Evolutionary conservation across 108 stramenopile genomes (phyloP).

Genomic region (Discostella stelligeroides): DNA sequence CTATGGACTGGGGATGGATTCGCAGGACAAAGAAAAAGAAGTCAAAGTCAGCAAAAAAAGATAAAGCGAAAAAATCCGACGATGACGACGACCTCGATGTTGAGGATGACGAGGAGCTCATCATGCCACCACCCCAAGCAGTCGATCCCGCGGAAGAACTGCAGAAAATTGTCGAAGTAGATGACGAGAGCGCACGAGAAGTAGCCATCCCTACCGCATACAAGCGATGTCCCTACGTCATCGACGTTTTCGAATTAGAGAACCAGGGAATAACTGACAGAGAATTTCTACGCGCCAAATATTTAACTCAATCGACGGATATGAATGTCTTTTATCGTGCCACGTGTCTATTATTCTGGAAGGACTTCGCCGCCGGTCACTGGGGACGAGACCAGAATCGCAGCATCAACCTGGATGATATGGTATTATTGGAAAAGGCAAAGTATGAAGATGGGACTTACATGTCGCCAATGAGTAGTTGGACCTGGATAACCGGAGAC

Average conservation of each 20-base stretch:
- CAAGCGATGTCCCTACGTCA: constrained; percentile 50
- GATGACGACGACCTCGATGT: constrained; percentile 5
- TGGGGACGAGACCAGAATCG: constrained; percentile 38
- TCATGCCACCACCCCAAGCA: no score
- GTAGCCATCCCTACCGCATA: constrained; percentile 16
- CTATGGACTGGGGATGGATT: background rate
- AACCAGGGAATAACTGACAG: constrained; percentile 19
- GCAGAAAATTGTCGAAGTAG: background rate
- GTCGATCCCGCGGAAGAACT: background rate
- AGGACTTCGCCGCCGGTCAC: constrained; percentile 47
- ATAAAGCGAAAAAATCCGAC: constrained; percentile 12
- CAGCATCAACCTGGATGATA: constrained; percentile 32
- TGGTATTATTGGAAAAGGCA: constrained; percentile 31
- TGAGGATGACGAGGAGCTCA: constrained; percentile 9
- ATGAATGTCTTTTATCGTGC: constrained; percentile 64
- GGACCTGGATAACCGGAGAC: constrained; percentile 76
- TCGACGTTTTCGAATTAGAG: constrained; percentile 32
- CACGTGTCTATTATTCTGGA: constrained; percentile 60
- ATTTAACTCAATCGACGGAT: constrained; percentile 46
- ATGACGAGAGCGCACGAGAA: background rate
- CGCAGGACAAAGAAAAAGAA: background rate
- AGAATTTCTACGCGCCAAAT: constrained; percentile 42
- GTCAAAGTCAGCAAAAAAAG: constrained; percentile 1
- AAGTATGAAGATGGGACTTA: constrained; percentile 48
- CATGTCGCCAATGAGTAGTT: constrained; percentile 43